Conservation (phyloP, 257 asterid species). For the Solanum paucissectum region DNA sequence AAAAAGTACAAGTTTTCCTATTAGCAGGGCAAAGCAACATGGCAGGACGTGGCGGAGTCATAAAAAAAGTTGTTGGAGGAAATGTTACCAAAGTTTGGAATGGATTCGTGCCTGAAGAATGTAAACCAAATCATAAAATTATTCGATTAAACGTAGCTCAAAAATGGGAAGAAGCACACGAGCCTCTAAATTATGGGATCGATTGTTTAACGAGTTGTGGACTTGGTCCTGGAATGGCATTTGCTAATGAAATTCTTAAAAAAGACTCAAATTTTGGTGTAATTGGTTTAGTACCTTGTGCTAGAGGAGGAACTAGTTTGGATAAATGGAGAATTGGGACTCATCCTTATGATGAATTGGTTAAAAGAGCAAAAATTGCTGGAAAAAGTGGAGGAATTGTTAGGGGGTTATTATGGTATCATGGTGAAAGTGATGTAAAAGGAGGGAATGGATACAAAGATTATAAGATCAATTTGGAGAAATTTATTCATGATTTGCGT, state of each 20-base stretch:
- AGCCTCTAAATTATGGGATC: slow-evolving; percentile 27
- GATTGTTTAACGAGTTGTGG: slow-evolving; percentile 21
- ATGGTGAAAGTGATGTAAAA: slow-evolving; percentile 27
- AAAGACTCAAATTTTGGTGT: slow-evolving; percentile 3
- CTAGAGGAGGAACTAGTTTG: slow-evolving; percentile 25
- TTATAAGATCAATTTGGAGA: slow-evolving; percentile 1
- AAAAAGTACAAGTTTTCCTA: slow-evolving; percentile 6
- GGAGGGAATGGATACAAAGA: not conserved
- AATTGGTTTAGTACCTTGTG: slow-evolving; percentile 34
- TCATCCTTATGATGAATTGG: slow-evolving; percentile 3
- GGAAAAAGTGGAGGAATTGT: slow-evolving; percentile 15
- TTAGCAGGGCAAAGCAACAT: slow-evolving; percentile 46
- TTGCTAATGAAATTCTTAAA: slow-evolving; percentile 19
- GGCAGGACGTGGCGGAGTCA: slow-evolving; percentile 34
- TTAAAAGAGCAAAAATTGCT: slow-evolving; percentile 14
- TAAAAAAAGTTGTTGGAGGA: not conserved
- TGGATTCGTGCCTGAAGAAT: slow-evolving; percentile 12
- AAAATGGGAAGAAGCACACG: slow-evolving; percentile 24
- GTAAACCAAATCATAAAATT: slow-evolving; percentile 2
- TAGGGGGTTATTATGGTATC: slow-evolving; percentile 31
- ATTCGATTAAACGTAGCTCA: slow-evolving; percentile 4
- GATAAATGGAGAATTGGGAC: slow-evolving; percentile 16
- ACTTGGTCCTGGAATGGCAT: slow-evolving; percentile 39
- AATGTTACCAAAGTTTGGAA: slow-evolving; percentile 10
- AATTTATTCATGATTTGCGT: slow-evolving; percentile 10